A percentile compares a stretch with the other conserved stretches of the same genome.
Evolutionary conservation across 2,329 filamentous ascomycete genomes (phyloP).

Genomic region (Drechslerella stenobrocha): DNA sequence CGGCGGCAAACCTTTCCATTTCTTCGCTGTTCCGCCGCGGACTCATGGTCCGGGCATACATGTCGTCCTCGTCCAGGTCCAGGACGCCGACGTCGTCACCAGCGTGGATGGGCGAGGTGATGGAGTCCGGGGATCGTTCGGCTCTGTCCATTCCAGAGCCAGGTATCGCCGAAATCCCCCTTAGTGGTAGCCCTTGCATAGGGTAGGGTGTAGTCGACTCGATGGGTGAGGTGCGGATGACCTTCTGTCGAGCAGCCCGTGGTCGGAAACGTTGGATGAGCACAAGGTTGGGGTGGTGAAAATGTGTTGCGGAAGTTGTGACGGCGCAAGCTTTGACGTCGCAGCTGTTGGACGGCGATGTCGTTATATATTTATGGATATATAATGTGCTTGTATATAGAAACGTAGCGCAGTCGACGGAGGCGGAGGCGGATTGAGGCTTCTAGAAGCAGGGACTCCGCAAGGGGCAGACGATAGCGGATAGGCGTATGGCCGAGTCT

Average conservation of each 20-base stretch:
- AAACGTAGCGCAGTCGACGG: neutral
- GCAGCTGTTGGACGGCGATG: no score
- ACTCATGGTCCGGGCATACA: slow-evolving; percentile 89
- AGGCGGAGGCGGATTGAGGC: neutral
- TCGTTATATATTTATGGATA: no score
- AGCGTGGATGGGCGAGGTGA: slow-evolving; percentile 41
- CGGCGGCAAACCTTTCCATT: slow-evolving; percentile 80
- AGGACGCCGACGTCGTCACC: slow-evolving; percentile 46
- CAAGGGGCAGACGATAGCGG: slow-evolving; percentile 1
- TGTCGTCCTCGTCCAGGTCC: slow-evolving; percentile 64
- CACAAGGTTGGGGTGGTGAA: neutral
- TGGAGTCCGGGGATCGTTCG: slow-evolving; percentile 46
- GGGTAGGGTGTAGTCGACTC: slow-evolving; percentile 2
- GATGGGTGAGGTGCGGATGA: no score
- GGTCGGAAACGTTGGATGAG: slow-evolving; percentile 4
- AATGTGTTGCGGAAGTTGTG: slow-evolving; percentile 31
- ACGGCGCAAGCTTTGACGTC: no score
- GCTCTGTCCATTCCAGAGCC: slow-evolving; percentile 47
- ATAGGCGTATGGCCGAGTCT: neutral
- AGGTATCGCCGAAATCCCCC: slow-evolving; percentile 43
- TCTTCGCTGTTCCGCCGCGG: slow-evolving; percentile 88
- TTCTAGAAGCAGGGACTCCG: slow-evolving; percentile 7
- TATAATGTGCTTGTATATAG: neutral
- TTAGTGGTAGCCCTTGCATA: slow-evolving; percentile 41
- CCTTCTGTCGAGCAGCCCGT: slow-evolving; percentile 17